Conservation (phyloP, 805 yeast genomes). For the Candida ipomoeae region DNA sequence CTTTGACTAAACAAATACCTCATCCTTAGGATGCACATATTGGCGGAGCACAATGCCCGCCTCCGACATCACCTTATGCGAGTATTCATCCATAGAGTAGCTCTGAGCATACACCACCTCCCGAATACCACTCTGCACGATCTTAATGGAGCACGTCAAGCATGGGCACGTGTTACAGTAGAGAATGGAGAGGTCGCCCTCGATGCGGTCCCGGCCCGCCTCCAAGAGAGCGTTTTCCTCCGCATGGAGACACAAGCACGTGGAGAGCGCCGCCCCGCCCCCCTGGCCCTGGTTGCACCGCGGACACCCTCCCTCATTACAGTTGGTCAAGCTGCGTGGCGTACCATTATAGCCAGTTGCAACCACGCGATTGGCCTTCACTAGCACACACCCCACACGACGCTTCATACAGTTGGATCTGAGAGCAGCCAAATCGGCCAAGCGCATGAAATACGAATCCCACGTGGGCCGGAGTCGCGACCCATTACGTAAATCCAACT, state of each 20-base stretch:
- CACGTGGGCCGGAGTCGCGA: constrained; percentile 80
- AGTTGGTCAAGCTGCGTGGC: constrained; percentile 79
- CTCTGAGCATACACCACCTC: constrained; percentile 93
- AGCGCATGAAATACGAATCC: constrained; percentile 93
- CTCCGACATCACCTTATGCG: constrained; percentile 63
- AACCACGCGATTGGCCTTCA: constrained; percentile 75
- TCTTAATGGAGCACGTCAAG: constrained; percentile 90
- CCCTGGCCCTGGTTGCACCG: constrained; percentile 75
- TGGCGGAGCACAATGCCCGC: constrained; percentile 71
- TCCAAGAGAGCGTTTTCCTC: constrained; percentile 95
- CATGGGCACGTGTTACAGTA: constrained; percentile 99
- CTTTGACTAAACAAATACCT: constrained; percentile 15
- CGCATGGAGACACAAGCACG: constrained; percentile 93
- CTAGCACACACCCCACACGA: constrained; percentile 94
- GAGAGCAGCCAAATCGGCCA: constrained; percentile 89
- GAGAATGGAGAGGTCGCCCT: constrained; percentile 53
- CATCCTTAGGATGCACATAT: constrained; percentile 39
- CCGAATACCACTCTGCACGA: constrained; percentile 84
- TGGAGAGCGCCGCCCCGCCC: constrained; percentile 62
- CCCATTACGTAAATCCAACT: constrained; percentile 31
- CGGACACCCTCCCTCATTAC: constrained; percentile 94
- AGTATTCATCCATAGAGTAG: constrained; percentile 85
- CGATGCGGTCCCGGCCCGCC: constrained; percentile 83
- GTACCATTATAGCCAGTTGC: constrained; percentile 99
- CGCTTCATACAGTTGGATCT: constrained; percentile 97